Evolutionary conservation across 176 grass and related monocot genomes (phyloP).

Genomic region (Pontederia paniculata): DNA sequence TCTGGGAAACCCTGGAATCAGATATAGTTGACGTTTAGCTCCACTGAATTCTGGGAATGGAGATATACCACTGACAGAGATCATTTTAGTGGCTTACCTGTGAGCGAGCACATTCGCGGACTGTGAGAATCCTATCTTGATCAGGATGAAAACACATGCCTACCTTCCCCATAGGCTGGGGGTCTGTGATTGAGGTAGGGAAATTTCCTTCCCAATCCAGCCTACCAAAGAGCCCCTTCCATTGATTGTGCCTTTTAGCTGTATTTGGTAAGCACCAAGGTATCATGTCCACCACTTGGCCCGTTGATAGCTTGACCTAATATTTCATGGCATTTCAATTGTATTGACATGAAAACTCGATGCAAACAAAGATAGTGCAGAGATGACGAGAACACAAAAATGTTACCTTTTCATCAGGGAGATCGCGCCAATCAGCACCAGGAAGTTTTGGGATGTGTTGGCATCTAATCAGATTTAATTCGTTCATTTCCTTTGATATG

Average conservation of each 20-base stretch:
- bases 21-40: too few relatives aligned
- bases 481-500: conserved; percentile 80
- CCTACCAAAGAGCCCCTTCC: conserved; percentile 95
- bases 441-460: conserved; percentile 45
- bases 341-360: neutral
- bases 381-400: conserved; percentile 1
- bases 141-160: conserved; percentile 93
- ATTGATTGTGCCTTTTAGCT: conserved; percentile 94
- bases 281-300: conserved; percentile 84
- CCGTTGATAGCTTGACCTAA: conserved; percentile 88
- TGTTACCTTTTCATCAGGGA: conserved; percentile 58
- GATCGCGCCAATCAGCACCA: conserved; percentile 63
- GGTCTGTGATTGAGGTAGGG: conserved; percentile 86
- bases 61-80: too few relatives aligned
- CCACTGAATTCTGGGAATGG: too few relatives aligned
- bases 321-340: neutral
- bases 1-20: conserved; percentile 62
- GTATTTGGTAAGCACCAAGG: conserved; percentile 98
- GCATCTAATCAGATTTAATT: conserved; percentile 60
- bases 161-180: conserved; percentile 91
- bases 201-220: conserved; percentile 98
- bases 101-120: conserved; percentile 73
- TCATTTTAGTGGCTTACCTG: too few relatives aligned
- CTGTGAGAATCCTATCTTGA: conserved; percentile 76
- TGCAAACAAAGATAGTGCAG: conserved; percentile 7